Percentiles rank a stretch among this genome's conserved stretches.
These are phyloP conservation scores for Pseudozyma tsukubaensis DNA, from an alignment of 1,284 basidiomycete genomes.

Conservation along the genomic window DNA sequence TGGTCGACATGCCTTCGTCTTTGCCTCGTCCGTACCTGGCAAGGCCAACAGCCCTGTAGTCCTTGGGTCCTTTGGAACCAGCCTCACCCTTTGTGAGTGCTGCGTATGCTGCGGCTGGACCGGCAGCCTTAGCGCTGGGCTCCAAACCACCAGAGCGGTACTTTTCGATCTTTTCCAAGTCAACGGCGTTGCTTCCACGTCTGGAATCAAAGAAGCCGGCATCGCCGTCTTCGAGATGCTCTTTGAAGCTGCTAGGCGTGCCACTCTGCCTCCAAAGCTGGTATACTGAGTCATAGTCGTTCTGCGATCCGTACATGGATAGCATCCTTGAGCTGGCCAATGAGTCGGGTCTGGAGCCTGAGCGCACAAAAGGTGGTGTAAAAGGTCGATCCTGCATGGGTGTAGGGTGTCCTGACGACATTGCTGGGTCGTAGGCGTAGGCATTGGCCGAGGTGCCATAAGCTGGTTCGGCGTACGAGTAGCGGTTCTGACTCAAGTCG, in stretches of 20 bases:
- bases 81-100: slow-evolving; percentile 25
- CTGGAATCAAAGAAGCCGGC: slow-evolving; percentile 13
- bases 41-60: slow-evolving; percentile 45
- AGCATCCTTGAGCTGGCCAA: slow-evolving; percentile 49
- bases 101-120: slow-evolving; percentile 3
- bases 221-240: slow-evolving; percentile 21
- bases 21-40: slow-evolving; percentile 45
- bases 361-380: slow-evolving; percentile 25
- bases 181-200: slow-evolving; percentile 13
- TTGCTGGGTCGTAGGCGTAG: slow-evolving; percentile 2
- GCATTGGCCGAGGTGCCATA: slow-evolving; percentile 1
- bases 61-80: slow-evolving; percentile 37
- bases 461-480: slow-evolving; percentile 7
- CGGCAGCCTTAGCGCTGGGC: not conserved
- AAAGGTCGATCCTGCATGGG: slow-evolving; percentile 25
- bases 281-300: slow-evolving; percentile 56
- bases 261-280: slow-evolving; percentile 46
- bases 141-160: slow-evolving; percentile 24
- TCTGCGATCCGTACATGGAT: slow-evolving; percentile 22
- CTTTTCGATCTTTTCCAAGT: slow-evolving; percentile 37
- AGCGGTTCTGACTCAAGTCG: slow-evolving; percentile 2
- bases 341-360: slow-evolving; percentile 17
- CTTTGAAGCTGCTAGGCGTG: slow-evolving; percentile 22
- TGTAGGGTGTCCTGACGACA: slow-evolving; percentile 2
- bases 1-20: slow-evolving; percentile 34